These are phyloP conservation scores for Globisporangium solare DNA, from an alignment of 352 stramenopile species.

Conservation along the genomic window DNA sequence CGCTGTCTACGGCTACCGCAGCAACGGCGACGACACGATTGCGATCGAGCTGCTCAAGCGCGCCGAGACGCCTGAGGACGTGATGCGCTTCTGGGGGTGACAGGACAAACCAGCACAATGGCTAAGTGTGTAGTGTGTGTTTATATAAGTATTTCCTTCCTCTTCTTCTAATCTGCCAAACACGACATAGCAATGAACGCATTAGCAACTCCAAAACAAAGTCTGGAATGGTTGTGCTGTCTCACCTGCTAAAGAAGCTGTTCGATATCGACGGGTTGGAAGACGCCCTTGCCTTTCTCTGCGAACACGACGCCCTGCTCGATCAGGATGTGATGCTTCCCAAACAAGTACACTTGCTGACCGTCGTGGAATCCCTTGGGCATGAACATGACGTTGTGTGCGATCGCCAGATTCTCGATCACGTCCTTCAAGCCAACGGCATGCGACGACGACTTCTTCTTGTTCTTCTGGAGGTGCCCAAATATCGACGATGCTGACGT, in stretches of 20 bases:
- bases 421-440: constrained; percentile 76
- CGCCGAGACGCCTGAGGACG: constrained; percentile 66
- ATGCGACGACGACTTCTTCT: constrained; percentile 22
- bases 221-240: no score
- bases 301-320: constrained; percentile 80
- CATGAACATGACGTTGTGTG: constrained; percentile 78
- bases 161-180: no score
- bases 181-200: no score
- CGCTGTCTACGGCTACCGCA: constrained; percentile 77
- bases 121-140: no score
- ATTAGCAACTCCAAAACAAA: no score
- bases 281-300: constrained; percentile 58
- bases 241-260: constrained; percentile 40
- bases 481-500: neutral
- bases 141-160: no score
- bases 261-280: constrained; percentile 73
- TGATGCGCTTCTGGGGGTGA: constrained; percentile 76
- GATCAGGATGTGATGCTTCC: constrained; percentile 78
- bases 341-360: constrained; percentile 78
- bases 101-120: no score
- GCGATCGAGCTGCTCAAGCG: constrained; percentile 67
- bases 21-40: constrained; percentile 33
- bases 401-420: constrained; percentile 76
- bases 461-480: neutral
- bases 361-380: constrained; percentile 72